Evolutionary conservation across 73 alveolate genomes (phyloP), one percentile per base, ranked within the genome.

Genomic region (Urostyla sp.): DNA sequence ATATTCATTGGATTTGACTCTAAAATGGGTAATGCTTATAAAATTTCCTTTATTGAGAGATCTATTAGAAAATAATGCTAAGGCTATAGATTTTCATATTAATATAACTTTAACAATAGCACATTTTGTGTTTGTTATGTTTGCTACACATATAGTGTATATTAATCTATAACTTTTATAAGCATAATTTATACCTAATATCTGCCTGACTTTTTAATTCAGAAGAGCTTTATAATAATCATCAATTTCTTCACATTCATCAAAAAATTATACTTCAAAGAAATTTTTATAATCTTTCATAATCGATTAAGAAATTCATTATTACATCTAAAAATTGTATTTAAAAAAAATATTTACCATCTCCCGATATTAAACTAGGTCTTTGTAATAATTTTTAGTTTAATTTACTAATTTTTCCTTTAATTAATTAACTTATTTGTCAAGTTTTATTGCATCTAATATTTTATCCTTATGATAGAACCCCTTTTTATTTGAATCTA

Each of bases 211-310:
- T 21, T 26, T 37, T 27, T 37, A 5, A 48, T 66, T 66, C 80
- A 66, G 37, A 24, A 66, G 28, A 2, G 16, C 13, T 4, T 24
- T 37, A 37, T 66, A 43, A 6, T 66, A 59, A 3, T 8, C 30
- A 45, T 59, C 66, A 4, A 66, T 15, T 18, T 66, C n/a, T 8
- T 66, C 80, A 44, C 43, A 8, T 44, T 66, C 80, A 40, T 66
- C 80, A 44, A 66, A 66, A 15, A 66, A 21, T 15, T 63, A 24
- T 8, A 66, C 66, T 44, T 66, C 60, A 45, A 66, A 66, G 66
- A 43, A 43, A 24, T 44, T 26, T 35, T 40, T 66, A 18, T 40
- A 54, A 5, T 66, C 80, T 40, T 66, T 66, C 30, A 40, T 40
- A 16, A 10, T 10, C 15, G 52, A 10, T 16, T 11, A 40, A 40